Conservation (phyloP, 139 green algal genomes). For the Coccomyxa sp. region DNA sequence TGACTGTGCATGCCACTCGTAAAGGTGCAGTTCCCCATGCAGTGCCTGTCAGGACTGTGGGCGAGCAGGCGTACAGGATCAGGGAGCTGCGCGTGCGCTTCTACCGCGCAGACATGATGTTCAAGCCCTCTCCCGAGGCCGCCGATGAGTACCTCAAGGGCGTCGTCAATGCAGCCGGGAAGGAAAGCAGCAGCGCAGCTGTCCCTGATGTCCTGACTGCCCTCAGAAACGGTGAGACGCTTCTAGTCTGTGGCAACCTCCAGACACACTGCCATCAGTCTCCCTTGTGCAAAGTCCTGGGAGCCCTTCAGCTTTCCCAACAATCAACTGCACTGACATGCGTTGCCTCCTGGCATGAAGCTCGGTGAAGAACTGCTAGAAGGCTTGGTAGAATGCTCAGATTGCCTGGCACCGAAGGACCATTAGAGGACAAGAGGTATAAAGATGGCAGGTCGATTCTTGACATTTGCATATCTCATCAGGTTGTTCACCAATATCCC, state of each 20-base stretch:
- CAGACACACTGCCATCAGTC: background rate
- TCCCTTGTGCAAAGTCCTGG: background rate
- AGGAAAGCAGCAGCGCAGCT: background rate
- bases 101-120: conserved; percentile 46
- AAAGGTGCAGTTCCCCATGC: background rate
- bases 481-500: too few relatives aligned
- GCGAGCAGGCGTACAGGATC: conserved; percentile 68
- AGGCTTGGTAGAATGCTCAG: background rate
- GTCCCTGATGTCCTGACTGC: conserved; percentile 4
- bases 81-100: conserved; percentile 72
- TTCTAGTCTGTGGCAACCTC: background rate
- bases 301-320: background rate
- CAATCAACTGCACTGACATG: background rate
- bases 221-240: conserved; percentile 3
- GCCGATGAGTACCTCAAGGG: conserved; percentile 55
- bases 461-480: too few relatives aligned
- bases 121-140: conserved; percentile 59
- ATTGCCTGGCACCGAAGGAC: background rate
- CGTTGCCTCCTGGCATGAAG: background rate
- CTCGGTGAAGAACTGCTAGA: background rate
- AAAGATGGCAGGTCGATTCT: too few relatives aligned
- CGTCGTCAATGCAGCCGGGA: conserved; percentile 39
- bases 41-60: conserved; percentile 55
- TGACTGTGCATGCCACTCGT: background rate
- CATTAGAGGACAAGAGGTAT: too few relatives aligned